These are phyloP conservation scores for Rhynchosporium secalis DNA, from an alignment of 2,329 filamentous ascomycete species.

Conservation along the genomic window DNA sequence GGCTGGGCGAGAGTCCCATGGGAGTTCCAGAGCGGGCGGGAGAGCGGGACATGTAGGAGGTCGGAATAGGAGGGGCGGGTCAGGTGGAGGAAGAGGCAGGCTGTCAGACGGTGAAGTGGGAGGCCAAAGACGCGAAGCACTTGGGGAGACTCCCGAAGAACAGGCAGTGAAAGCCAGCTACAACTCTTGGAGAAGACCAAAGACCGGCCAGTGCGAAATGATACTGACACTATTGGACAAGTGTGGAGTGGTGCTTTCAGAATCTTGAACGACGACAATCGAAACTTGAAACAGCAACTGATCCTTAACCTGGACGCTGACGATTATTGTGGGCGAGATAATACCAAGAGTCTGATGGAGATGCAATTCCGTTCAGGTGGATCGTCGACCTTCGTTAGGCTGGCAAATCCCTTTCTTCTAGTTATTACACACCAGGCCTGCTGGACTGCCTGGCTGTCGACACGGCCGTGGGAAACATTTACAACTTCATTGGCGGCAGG, in stretches of 20 bases:
- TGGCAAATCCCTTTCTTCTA: constrained; percentile 31
- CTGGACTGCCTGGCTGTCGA: constrained; percentile 42
- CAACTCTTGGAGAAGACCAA: constrained; percentile 26
- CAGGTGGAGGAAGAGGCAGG: not conserved
- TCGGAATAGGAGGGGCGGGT: not conserved
- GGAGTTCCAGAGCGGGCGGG: constrained; percentile 15
- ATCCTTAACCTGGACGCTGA: constrained; percentile 24
- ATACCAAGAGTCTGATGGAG: constrained; percentile 27
- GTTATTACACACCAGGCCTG: constrained; percentile 41
- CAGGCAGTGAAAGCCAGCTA: constrained; percentile 17
- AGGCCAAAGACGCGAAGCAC: constrained; percentile 9
- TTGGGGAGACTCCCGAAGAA: constrained; percentile 24
- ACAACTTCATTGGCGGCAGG: constrained; percentile 41
- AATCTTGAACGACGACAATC: constrained; percentile 23
- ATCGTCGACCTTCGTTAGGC: constrained; percentile 25
- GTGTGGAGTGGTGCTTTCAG: constrained; percentile 24
- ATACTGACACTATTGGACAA: constrained; percentile 17
- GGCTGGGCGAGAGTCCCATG: not conserved
- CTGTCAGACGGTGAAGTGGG: constrained; percentile 5
- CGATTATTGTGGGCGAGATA: constrained; percentile 22
- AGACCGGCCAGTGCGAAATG: constrained; percentile 15
- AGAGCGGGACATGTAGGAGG: constrained; percentile 11
- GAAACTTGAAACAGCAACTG: constrained; percentile 24
- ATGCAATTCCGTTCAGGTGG: constrained; percentile 25
- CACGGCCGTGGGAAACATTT: constrained; percentile 40